Percentiles rank a stretch among this genome's conserved stretches.
Evolutionary conservation across 179 eudicot genomes (phyloP).

Genomic region (Silene vulgaris): DNA sequence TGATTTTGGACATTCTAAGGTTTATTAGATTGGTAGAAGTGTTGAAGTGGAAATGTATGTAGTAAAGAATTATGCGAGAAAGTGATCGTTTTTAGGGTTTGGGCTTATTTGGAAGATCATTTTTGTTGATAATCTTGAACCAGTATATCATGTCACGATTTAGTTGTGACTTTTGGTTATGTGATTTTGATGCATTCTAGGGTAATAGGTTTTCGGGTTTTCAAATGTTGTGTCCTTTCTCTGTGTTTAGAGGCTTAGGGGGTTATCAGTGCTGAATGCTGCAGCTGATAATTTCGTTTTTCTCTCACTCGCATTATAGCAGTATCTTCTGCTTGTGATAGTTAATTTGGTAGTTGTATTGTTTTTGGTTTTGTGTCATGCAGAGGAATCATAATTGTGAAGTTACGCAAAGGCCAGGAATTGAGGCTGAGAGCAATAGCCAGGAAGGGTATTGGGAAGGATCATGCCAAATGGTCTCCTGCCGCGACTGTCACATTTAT

Average conservation of each 20-base stretch:
- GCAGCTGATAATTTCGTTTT: neutral
- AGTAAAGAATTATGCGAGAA: too few species aligned
- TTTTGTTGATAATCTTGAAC: too few species aligned
- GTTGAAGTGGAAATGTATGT: too few species aligned
- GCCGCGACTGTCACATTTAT: constrained; percentile 97
- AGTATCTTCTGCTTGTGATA: neutral
- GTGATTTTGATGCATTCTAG: too few species aligned
- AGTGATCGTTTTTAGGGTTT: too few species aligned
- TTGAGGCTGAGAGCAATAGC: constrained; percentile 89
- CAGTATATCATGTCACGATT: too few species aligned
- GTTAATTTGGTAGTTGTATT: neutral
- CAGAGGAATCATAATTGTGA: constrained; percentile 92
- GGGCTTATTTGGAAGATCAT: too few species aligned
- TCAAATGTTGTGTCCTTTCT: too few species aligned
- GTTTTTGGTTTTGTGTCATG: neutral
- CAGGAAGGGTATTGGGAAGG: constrained; percentile 93
- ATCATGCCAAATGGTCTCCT: constrained; percentile 99
- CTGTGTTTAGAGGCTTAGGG: neutral
- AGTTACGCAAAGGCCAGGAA: constrained; percentile 91
- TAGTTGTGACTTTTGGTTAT: too few species aligned
- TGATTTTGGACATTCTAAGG: too few species aligned
- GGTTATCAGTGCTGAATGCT: neutral
- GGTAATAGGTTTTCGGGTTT: too few species aligned
- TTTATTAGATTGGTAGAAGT: too few species aligned
- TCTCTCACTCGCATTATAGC: neutral